Conservation (phyloP, 2,329 filamentous ascomycete species). For the Aspergillus sp. region DNA sequence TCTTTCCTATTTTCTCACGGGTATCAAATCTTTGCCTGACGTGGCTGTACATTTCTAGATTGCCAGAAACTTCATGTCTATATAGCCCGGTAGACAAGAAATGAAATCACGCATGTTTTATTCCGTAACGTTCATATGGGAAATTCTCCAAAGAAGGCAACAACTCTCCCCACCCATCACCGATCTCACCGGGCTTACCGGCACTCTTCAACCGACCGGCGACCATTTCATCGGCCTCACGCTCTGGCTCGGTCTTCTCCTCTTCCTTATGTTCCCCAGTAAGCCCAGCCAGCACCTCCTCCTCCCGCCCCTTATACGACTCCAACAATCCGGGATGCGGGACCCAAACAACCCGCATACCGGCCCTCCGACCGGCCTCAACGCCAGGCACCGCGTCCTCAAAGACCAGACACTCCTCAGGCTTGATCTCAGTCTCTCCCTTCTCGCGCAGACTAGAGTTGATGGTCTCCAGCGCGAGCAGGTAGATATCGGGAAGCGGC, state of each 20-base stretch:
- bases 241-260: constrained; percentile 44
- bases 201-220: constrained; percentile 41
- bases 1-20: background rate
- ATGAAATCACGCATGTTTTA: constrained; percentile 37
- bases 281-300: constrained; percentile 77
- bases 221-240: constrained; percentile 43
- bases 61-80: background rate
- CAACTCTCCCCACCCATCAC: constrained; percentile 62
- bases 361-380: constrained; percentile 83
- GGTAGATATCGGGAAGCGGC: constrained; percentile 90
- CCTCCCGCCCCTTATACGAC: constrained; percentile 75
- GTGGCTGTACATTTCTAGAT: background rate
- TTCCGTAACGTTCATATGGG: constrained; percentile 62
- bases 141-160: constrained; percentile 59
- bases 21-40: background rate
- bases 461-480: constrained; percentile 80
- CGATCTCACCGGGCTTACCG: constrained; percentile 56
- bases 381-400: constrained; percentile 94
- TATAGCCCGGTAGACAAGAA: background rate
- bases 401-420: constrained; percentile 91
- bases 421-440: constrained; percentile 65
- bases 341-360: constrained; percentile 93
- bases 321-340: constrained; percentile 77
- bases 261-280: constrained; percentile 69
- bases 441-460: constrained; percentile 66